Evolutionary conservation across 2,329 filamentous ascomycete genomes (phyloP), one percentile per base, ranked within the genome.

Genomic region (Nannizziopsis arthrosporioides): DNA sequence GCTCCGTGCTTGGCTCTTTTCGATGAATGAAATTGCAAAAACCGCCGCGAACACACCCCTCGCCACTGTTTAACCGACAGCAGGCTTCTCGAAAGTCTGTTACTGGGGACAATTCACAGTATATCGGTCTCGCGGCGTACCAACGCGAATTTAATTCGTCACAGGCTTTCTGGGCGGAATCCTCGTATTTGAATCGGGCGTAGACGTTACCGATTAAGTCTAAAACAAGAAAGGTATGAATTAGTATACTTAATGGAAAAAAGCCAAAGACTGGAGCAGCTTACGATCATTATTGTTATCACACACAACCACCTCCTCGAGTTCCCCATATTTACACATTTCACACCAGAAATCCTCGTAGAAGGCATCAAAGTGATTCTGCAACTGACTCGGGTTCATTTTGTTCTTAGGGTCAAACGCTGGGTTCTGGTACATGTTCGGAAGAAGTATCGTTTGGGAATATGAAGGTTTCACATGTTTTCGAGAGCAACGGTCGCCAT

Each of bases 311-410:
- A 98, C 79, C 72, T 98, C 92, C 71, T 98, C 92, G 32, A 96
- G 76, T 71, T 96, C 87, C 57, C 92, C 92, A 67, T 93, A 98
- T 71, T 94, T 88, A 82, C 92, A 96, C 74, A 98, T 86, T 78
- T 98, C 92, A 73, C 90, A 96, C 90, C 92, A 98, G 57, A 98
- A 88, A 67, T 98, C 92, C 73, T 98, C 92, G 75, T 98, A 98
- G 69, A 98, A 98, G 62, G 92, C 92, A 70, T 98, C 92, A 66
- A 98, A 98, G 77, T 98, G 92, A 73, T 94, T 94, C 71, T 95
- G 90, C 66, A 96, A 83, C 75, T 98, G 92, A 58, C 80, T 83
- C 5, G 88, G 73, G 72, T 94, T 95, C 85, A 98, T 94, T 72
- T 89, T 92, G 76, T 82, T 92, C 73, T 94, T 93, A 42, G 85